Conservation (phyloP, 768 basidiomycete genomes). For the Artomyces pyxidatus region DNA sequence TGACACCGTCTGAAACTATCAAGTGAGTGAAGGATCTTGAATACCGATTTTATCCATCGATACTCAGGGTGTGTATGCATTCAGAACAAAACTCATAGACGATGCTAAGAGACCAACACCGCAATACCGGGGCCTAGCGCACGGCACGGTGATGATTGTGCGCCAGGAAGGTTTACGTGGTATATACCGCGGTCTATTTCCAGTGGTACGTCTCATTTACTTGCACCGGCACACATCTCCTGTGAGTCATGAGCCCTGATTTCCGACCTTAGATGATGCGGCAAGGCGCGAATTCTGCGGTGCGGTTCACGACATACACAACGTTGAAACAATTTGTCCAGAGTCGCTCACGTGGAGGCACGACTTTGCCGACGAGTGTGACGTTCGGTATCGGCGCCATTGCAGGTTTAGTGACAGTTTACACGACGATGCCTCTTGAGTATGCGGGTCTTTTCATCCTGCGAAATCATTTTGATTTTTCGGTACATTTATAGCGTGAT, state of each 20-base stretch:
- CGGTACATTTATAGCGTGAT: constrained; percentile 54
- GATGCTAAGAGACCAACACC: constrained; percentile 83
- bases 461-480: neutral
- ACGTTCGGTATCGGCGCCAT: constrained; percentile 93
- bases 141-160: constrained; percentile 77
- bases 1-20: constrained; percentile 97
- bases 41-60: neutral
- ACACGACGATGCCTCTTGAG: constrained; percentile 83
- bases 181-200: constrained; percentile 87
- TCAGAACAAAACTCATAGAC: constrained; percentile 93
- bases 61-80: neutral
- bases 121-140: constrained; percentile 77
- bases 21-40: constrained; percentile 59
- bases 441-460: constrained; percentile 22
- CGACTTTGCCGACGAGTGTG: constrained; percentile 74
- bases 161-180: constrained; percentile 78
- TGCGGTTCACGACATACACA: constrained; percentile 91
- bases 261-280: constrained; percentile 70
- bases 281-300: constrained; percentile 95
- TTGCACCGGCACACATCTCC: neutral
- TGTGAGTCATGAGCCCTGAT: neutral
- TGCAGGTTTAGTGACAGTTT: constrained; percentile 93
- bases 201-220: constrained; percentile 59
- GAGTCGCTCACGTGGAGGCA: constrained; percentile 74
- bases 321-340: constrained; percentile 92